Percentiles rank a stretch among this genome's conserved stretches.
Conservation (phyloP, 495 filamentous ascomycete genomes). For the Mytilinidion resinicola region DNA sequence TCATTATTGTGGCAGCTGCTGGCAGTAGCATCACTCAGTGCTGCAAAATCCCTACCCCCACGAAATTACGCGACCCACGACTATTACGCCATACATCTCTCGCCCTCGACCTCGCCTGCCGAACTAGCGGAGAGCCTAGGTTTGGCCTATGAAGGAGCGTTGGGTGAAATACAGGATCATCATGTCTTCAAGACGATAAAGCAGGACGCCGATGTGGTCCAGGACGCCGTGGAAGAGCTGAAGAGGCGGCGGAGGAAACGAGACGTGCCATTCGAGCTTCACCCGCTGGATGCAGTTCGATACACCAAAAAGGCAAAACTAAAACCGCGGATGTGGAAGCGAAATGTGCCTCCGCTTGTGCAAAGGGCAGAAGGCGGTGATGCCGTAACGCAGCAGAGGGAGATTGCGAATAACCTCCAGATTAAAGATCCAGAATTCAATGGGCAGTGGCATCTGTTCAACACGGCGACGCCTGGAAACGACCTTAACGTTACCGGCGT, state of each 20-base stretch:
- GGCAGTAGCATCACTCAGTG: conserved; percentile 37
- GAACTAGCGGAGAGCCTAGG: conserved; percentile 69
- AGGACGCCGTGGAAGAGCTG: conserved; percentile 51
- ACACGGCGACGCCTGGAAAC: conserved; percentile 72
- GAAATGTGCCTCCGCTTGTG: conserved; percentile 42
- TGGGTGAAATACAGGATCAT: conserved; percentile 76
- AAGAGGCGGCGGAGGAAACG: conserved; percentile 56
- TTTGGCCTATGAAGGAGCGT: conserved; percentile 71
- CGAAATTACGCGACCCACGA: conserved; percentile 67
- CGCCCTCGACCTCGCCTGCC: conserved; percentile 54
- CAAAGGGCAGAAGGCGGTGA: conserved; percentile 24
- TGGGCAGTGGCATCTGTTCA: conserved; percentile 94
- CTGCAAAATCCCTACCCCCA: conserved; percentile 16
- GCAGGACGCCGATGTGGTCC: conserved; percentile 56
- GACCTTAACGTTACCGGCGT: conserved; percentile 91
- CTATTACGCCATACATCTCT: conserved; percentile 85
- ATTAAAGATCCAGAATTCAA: conserved; percentile 87
- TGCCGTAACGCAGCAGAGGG: conserved; percentile 50
- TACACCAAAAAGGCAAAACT: conserved; percentile 78
- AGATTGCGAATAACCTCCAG: conserved; percentile 56
- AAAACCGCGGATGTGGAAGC: conserved; percentile 68
- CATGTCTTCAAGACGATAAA: conserved; percentile 74
- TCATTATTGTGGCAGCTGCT: conserved; percentile 40
- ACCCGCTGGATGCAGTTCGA: conserved; percentile 64
- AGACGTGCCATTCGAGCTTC: conserved; percentile 42